Conservation (phyloP, 148 eudicot genomes). For the Rhododendron ovatum region DNA sequence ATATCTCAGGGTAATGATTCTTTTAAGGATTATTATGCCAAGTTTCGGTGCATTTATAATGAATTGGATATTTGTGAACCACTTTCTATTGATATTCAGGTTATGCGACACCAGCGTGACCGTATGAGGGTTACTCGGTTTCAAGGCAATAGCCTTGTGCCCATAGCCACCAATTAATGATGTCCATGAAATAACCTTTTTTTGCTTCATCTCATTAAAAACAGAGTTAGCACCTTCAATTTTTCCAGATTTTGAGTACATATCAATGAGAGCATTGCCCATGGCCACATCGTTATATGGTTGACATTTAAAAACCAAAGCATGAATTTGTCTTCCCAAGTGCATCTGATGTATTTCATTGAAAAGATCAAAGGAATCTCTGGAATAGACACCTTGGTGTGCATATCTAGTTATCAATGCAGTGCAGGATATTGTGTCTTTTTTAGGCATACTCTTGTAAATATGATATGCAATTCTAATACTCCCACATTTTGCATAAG, state of each 20-base stretch:
- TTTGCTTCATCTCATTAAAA: constrained; percentile 11
- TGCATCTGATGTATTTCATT: constrained; percentile 11
- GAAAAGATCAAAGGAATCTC: constrained; percentile 18
- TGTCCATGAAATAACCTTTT: constrained; percentile 24
- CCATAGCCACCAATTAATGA: constrained; percentile 16
- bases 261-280: constrained; percentile 22
- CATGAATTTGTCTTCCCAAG: constrained; percentile 17
- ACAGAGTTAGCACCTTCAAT: constrained; percentile 9
- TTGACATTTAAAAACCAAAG: constrained; percentile 12
- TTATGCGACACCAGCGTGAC: no score
- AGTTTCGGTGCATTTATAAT: no score
- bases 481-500: constrained; percentile 22
- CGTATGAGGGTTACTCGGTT: no score
- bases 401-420: constrained; percentile 21
- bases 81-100: no score
- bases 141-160: constrained; percentile 8
- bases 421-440: constrained; percentile 13
- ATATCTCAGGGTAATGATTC: no score
- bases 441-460: constrained; percentile 11
- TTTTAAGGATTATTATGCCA: no score
- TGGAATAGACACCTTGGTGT: constrained; percentile 11
- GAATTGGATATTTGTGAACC: no score
- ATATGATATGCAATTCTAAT: neutral
- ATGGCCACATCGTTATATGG: constrained; percentile 11
- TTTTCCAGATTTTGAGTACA: constrained; percentile 23